Conservation (phyloP, 306 rosid genomes). For the Lagenaria siceraria region DNA sequence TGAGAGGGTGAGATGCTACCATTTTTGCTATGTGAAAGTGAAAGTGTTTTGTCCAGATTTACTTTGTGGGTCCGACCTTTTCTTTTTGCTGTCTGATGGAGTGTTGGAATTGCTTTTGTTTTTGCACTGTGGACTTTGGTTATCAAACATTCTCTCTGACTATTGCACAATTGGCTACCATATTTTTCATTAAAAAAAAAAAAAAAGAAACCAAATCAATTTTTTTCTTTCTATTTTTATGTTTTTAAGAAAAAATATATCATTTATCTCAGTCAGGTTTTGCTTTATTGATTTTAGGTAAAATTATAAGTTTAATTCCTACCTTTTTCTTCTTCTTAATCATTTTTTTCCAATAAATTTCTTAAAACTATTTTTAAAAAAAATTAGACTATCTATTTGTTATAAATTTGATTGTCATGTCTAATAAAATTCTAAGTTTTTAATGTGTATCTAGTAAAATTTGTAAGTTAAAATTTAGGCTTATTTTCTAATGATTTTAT, state of each 20-base stretch:
- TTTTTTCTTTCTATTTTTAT: neutral
- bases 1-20: neutral
- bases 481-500: no score
- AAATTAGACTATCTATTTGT: no score
- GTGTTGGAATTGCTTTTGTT: conserved; percentile 4
- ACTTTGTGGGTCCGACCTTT: conserved; percentile 17
- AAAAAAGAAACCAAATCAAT: conserved; percentile 12
- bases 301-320: no score
- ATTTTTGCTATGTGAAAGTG: neutral
- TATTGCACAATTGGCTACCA: neutral
- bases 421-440: no score
- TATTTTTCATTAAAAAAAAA: neutral
- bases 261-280: conserved; percentile 15
- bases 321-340: no score
- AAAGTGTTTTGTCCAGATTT: neutral
- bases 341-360: no score
- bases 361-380: no score
- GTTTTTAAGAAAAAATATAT: neutral
- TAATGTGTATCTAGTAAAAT: no score
- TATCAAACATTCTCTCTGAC: neutral
- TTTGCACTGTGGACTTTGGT: neutral
- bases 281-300: neutral
- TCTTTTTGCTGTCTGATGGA: conserved; percentile 13
- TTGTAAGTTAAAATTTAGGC: no score
- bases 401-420: no score